A percentile compares a stretch with the other conserved stretches of the same genome.
phyloP scores from a whole-genome alignment of 2,329 filamentous ascomycete species.

The Paracorniculantispora psalliotae region DNA sequence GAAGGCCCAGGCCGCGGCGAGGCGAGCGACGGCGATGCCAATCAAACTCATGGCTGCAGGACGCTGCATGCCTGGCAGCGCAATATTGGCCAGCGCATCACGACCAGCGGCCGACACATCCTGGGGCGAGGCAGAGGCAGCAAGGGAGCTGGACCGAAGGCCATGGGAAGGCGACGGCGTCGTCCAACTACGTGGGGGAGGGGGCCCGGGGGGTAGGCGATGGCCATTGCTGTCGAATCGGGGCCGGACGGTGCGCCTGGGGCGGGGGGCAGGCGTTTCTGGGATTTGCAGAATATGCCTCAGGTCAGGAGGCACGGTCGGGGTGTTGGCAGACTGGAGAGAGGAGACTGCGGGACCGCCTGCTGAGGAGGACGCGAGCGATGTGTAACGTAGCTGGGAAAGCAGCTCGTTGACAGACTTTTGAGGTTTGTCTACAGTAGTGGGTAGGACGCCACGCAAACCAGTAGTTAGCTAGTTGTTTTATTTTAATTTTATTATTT shows the following conservation, averaged over 20 bases:
- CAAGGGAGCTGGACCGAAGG: not conserved
- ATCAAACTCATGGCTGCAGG: slow-evolving; percentile 46
- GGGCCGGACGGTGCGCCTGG: slow-evolving; percentile 39
- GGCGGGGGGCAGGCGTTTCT: slow-evolving; percentile 48
- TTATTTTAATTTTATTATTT: not conserved
- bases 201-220: slow-evolving; percentile 52
- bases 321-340: slow-evolving; percentile 30
- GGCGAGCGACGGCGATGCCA: slow-evolving; percentile 44
- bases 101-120: too few relatives aligned
- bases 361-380: slow-evolving; percentile 24
- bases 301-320: slow-evolving; percentile 56
- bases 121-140: too few relatives aligned
- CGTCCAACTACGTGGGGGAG: slow-evolving; percentile 55
- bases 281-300: slow-evolving; percentile 56
- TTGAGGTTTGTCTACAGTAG: slow-evolving; percentile 27
- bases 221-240: slow-evolving; percentile 43
- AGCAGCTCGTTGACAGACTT: slow-evolving; percentile 56
- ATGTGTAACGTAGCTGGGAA: slow-evolving; percentile 48
- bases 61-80: slow-evolving; percentile 40
- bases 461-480: slow-evolving; percentile 20
- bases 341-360: slow-evolving; percentile 17
- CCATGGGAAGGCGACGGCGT: slow-evolving; percentile 22
- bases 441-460: slow-evolving; percentile 8
- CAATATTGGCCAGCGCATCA: slow-evolving; percentile 20
- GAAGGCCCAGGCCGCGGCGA: slow-evolving; percentile 51